phyloP scores from a whole-genome alignment of 2,329 filamentous ascomycete genomes.

The Apiospora aurea region DNA sequence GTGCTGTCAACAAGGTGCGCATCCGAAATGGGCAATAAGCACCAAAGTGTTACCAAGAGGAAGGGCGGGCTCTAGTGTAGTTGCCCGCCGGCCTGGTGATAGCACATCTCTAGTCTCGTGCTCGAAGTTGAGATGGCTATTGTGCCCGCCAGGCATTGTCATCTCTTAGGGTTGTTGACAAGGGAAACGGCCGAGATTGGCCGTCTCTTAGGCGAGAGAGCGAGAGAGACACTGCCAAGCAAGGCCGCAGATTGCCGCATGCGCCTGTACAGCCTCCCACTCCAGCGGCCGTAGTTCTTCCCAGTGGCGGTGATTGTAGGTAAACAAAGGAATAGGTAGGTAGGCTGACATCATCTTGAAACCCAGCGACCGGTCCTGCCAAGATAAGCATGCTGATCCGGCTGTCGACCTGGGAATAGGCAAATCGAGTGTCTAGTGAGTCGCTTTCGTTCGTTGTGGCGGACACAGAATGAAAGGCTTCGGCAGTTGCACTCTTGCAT shows the following conservation, averaged over 20 bases:
- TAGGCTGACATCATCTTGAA: too few species aligned
- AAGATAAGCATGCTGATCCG: too few species aligned
- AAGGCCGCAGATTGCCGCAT: neutral
- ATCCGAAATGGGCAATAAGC: neutral
- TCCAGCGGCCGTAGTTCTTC: too few species aligned
- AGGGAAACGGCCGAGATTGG: neutral
- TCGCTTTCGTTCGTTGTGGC: neutral
- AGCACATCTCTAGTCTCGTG: neutral
- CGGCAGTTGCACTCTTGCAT: neutral
- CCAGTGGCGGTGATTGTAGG: too few species aligned
- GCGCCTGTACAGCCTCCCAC: too few species aligned
- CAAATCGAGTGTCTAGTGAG: too few species aligned
- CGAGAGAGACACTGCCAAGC: neutral
- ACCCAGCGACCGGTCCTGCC: too few species aligned
- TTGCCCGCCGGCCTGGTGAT: neutral
- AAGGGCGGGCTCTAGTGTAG: neutral
- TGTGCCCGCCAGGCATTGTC: neutral
- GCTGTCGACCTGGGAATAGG: too few species aligned
- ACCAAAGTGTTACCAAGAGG: neutral
- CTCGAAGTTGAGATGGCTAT: neutral
- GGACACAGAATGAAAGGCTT: neutral
- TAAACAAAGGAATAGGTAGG: too few species aligned
- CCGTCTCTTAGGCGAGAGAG: too few species aligned
- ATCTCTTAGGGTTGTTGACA: neutral
- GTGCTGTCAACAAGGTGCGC: neutral